Conservation (phyloP, 805 yeast species). For the Lachancea kluyveri region DNA sequence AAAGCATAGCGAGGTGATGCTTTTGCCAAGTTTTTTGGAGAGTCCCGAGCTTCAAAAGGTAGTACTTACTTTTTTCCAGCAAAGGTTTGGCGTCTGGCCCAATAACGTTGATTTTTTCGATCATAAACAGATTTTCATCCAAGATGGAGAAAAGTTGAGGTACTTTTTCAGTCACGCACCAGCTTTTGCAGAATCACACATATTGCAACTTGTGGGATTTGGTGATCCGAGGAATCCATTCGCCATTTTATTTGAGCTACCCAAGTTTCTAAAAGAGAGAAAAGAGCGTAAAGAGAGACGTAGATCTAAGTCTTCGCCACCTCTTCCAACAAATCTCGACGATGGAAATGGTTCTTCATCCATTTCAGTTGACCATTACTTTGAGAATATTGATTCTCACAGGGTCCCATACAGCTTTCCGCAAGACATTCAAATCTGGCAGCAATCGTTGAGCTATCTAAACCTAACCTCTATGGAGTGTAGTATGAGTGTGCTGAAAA, state of each 20-base stretch:
- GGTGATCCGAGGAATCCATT: constrained; percentile 73
- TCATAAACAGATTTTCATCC: constrained; percentile 34
- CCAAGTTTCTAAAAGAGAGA: constrained; percentile 65
- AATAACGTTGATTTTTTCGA: constrained; percentile 59
- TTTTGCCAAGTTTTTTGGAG: constrained; percentile 51
- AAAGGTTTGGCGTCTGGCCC: constrained; percentile 58
- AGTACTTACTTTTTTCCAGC: constrained; percentile 57
- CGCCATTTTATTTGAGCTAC: constrained; percentile 64
- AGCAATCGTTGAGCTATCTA: constrained; percentile 44
- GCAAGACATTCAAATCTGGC: constrained; percentile 38
- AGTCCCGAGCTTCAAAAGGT: constrained; percentile 50
- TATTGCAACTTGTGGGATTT: constrained; percentile 69
- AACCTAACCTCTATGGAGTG: constrained; percentile 63
- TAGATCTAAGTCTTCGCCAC: constrained; percentile 20
- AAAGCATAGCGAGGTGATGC: constrained; percentile 59
- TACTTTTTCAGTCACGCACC: constrained; percentile 77
- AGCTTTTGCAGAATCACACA: constrained; percentile 68
- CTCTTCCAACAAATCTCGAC: constrained; percentile 2
- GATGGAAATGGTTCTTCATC: no score
- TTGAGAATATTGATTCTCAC: constrained; percentile 26
- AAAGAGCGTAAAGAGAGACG: constrained; percentile 67
- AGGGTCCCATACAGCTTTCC: constrained; percentile 21
- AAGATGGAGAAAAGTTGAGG: constrained; percentile 36
- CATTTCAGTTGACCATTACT: constrained; percentile 12
- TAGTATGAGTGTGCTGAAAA: constrained; percentile 59